phyloP scores from a whole-genome alignment of 306 rosid species.

The Medicago truncatula region MtrunA17r5.0-ANR NC_053049.1:31631001-31631500 shows the following conservation, averaged over 20 bases:
- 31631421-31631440: constrained; percentile 30
- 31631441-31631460: constrained; percentile 38
- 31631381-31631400: constrained; percentile 80
- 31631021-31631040: no score
- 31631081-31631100: background rate
- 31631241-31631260: background rate
- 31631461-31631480: constrained; percentile 34
- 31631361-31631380: constrained; percentile 76
- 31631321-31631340: constrained; percentile 81
- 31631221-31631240: background rate
- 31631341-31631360: constrained; percentile 77
- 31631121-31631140: background rate
- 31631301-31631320: constrained; percentile 98
- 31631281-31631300: constrained; percentile 59
- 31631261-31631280: constrained; percentile 14
- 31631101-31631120: background rate
- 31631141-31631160: no score
- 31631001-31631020: no score
- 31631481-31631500: constrained; percentile 66
- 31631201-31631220: background rate
- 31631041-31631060: background rate
- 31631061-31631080: background rate
- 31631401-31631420: constrained; percentile 71
- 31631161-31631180: background rate
- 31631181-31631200: background rate